Percentiles rank a stretch among this genome's conserved stretches.
phyloP scores from a whole-genome alignment of 2,329 filamentous ascomycete genomes.

The Gnomoniopsis smithogilvyi region DNA sequence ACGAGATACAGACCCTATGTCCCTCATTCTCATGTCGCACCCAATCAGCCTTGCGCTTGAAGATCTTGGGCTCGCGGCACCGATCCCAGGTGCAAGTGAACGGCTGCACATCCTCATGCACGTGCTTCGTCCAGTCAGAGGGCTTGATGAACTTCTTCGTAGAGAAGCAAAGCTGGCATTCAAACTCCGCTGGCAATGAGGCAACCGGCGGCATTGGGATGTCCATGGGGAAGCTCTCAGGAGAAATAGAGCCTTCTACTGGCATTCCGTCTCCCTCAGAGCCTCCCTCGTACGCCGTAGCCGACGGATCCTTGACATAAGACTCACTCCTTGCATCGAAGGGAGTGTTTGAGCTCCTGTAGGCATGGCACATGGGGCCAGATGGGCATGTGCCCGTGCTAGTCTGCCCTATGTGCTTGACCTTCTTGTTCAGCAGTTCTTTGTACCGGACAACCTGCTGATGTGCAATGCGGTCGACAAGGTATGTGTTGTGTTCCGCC shows the following conservation, averaged over 20 bases:
- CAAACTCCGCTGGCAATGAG: constrained; percentile 79
- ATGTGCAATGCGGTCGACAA: constrained; percentile 78
- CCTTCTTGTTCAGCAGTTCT: constrained; percentile 64
- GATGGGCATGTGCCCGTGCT: constrained; percentile 55
- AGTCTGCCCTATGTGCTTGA: constrained; percentile 65
- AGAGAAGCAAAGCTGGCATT: constrained; percentile 84
- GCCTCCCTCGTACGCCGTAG: constrained; percentile 49
- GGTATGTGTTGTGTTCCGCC: constrained; percentile 49
- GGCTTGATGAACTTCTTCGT: constrained; percentile 85
- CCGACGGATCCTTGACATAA: constrained; percentile 55
- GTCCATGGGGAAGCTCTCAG: constrained; percentile 73
- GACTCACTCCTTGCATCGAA: constrained; percentile 58
- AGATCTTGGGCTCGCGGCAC: constrained; percentile 83
- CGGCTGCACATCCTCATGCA: constrained; percentile 89
- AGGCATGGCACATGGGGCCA: constrained; percentile 59
- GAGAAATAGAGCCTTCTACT: constrained; percentile 65
- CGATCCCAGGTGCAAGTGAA: constrained; percentile 88
- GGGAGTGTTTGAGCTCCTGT: constrained; percentile 63
- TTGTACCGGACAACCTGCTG: constrained; percentile 81
- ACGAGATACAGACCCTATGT: constrained; percentile 52
- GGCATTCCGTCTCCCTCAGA: constrained; percentile 66
- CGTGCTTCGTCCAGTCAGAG: constrained; percentile 95
- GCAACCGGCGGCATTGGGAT: constrained; percentile 79
- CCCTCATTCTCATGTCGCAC: constrained; percentile 91
- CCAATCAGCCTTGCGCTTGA: constrained; percentile 96